phyloP scores from a whole-genome alignment of 441 rosid genomes.

The Theobroma grandiflorum region DNA sequence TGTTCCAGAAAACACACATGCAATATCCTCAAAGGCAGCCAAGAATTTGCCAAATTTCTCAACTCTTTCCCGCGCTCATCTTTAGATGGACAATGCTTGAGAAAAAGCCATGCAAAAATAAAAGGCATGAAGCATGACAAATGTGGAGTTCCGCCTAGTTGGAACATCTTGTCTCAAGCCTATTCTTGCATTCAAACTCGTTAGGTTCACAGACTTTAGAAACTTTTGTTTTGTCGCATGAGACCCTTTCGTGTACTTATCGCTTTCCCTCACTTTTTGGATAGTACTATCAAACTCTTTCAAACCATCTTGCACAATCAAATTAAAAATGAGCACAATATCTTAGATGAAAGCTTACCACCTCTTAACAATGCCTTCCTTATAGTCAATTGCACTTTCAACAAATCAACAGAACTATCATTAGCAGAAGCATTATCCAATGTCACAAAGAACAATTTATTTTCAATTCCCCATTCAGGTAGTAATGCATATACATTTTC shows the following conservation, averaged over 20 bases:
- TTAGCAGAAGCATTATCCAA: constrained; percentile 20
- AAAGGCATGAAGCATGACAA: constrained; percentile 7
- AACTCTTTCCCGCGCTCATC: too few relatives aligned
- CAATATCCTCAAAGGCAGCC: too few relatives aligned
- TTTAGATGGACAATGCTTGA: too few relatives aligned
- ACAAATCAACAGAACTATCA: background rate
- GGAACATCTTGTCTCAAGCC: constrained; percentile 25
- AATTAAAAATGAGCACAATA: constrained; percentile 25
- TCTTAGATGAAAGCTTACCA: background rate
- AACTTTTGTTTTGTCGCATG: constrained; percentile 5
- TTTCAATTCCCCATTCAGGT: background rate
- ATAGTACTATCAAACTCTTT: background rate
- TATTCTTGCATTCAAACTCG: background rate
- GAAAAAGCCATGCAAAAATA: background rate
- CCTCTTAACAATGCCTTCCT: background rate
- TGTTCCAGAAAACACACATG: too few relatives aligned
- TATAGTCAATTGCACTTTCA: background rate
- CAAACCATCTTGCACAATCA: constrained; percentile 23
- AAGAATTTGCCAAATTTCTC: too few relatives aligned
- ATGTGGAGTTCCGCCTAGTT: constrained; percentile 2
- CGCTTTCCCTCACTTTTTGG: background rate
- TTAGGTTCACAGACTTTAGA: background rate
- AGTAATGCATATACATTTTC: background rate
- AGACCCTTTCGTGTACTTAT: background rate
- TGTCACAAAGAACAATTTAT: constrained; percentile 4